Conservation (phyloP, 1,139 yeast genomes). For the Hyphopichia pseudoburtonii region DNA sequence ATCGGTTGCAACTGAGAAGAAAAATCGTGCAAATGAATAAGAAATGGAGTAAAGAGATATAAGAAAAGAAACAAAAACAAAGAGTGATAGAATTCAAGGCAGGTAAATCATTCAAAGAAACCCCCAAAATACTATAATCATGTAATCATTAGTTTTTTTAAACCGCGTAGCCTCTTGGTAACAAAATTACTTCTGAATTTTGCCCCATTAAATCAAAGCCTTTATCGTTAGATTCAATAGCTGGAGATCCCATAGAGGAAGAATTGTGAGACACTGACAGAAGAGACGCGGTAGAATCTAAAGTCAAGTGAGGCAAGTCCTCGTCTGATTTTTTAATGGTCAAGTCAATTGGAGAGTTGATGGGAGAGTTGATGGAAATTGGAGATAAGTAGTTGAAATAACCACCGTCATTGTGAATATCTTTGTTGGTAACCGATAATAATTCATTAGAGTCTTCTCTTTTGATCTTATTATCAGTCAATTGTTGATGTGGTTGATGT, state of each 20-base stretch:
- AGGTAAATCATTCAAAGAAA: background rate
- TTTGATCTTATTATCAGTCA: constrained; percentile 6
- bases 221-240: constrained; percentile 13
- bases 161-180: constrained; percentile 13
- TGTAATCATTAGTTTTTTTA: background rate
- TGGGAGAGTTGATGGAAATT: constrained; percentile 43
- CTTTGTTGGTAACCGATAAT: constrained; percentile 10
- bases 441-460: constrained; percentile 14
- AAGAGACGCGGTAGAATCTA: background rate
- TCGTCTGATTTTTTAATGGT: constrained; percentile 27
- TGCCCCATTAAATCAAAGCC: constrained; percentile 46
- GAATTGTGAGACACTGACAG: background rate
- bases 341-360: constrained; percentile 43
- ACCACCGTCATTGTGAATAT: no score
- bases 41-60: no score
- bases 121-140: no score
- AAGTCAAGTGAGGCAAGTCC: constrained; percentile 12
- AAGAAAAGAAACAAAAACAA: no score
- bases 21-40: background rate
- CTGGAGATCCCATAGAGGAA: constrained; percentile 1
- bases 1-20: background rate
- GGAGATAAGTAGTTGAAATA: constrained; percentile 46
- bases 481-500: background rate
- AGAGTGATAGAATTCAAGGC: background rate
- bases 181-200: constrained; percentile 54